phyloP scores from a whole-genome alignment of 371 early-diverging fungal genomes.

The Mortierella polycephala region DNA sequence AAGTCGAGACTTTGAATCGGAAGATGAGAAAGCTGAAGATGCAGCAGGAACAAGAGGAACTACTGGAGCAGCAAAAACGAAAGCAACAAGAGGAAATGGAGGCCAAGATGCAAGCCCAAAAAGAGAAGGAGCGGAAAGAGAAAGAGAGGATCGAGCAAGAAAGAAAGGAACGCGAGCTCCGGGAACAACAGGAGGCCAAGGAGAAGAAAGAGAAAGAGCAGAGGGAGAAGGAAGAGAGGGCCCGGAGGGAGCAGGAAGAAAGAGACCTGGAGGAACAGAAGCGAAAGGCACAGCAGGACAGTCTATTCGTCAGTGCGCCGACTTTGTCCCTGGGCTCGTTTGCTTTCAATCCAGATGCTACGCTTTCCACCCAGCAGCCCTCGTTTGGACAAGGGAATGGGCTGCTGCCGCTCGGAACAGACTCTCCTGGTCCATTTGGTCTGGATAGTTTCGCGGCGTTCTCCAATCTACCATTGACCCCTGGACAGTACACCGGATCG shows the following conservation, averaged over 20 bases:
- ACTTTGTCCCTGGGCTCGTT: slow-evolving; percentile 39
- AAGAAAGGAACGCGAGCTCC: slow-evolving; percentile 9
- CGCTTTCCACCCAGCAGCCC: slow-evolving; percentile 24
- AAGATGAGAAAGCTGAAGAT: slow-evolving; percentile 24
- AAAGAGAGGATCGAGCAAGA: not conserved
- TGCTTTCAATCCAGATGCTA: slow-evolving; percentile 44
- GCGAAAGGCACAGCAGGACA: slow-evolving; percentile 28
- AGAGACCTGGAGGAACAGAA: slow-evolving; percentile 38
- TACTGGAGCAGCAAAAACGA: slow-evolving; percentile 43
- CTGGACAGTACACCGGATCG: slow-evolving; percentile 53
- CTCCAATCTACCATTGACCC: slow-evolving; percentile 33
- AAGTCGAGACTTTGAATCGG: slow-evolving; percentile 12
- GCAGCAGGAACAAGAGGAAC: slow-evolving; percentile 41
- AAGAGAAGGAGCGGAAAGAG: slow-evolving; percentile 16
- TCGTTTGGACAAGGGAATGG: slow-evolving; percentile 8
- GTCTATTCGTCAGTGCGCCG: slow-evolving; percentile 6
- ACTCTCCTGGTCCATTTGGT: slow-evolving; percentile 17
- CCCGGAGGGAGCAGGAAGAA: slow-evolving; percentile 9
- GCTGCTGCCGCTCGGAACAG: slow-evolving; percentile 17
- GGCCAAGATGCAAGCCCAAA: slow-evolving; percentile 11
- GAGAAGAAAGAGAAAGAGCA: slow-evolving; percentile 22
- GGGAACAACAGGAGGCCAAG: slow-evolving; percentile 13
- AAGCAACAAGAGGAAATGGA: slow-evolving; percentile 27
- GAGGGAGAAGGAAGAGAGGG: slow-evolving; percentile 14
- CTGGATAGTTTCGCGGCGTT: slow-evolving; percentile 32